Conservation (phyloP, 495 filamentous ascomycete genomes). For the Tirmania nivea region DNA sequence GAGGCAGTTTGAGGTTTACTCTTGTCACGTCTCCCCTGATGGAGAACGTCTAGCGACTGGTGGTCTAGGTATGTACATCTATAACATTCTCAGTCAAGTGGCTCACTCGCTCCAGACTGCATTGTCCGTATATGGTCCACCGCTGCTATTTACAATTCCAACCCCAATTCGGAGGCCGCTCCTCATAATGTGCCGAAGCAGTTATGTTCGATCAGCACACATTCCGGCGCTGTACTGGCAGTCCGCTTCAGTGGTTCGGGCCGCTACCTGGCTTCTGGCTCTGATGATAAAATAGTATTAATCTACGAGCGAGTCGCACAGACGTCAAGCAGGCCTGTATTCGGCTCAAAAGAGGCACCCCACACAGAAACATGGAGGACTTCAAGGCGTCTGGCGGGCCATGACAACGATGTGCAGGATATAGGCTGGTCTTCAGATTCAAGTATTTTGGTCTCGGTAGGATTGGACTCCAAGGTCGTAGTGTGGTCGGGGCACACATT, state of each 20-base stretch:
- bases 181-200: constrained; percentile 64
- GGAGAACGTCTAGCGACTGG: constrained; percentile 71
- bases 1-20: constrained; percentile 94
- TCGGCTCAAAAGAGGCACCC: constrained; percentile 73
- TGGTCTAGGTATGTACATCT: constrained; percentile 4
- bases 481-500: constrained; percentile 96
- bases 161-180: constrained; percentile 28
- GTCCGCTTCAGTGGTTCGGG: constrained; percentile 89
- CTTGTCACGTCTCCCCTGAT: constrained; percentile 89
- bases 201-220: constrained; percentile 91
- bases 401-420: constrained; percentile 98
- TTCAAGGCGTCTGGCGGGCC: constrained; percentile 71
- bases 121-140: constrained; percentile 95
- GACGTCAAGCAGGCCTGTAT: constrained; percentile 7
- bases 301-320: constrained; percentile 50
- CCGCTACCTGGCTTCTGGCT: constrained; percentile 82
- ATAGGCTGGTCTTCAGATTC: constrained; percentile 93
- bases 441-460: constrained; percentile 85
- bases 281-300: constrained; percentile 95
- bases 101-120: constrained; percentile 39
- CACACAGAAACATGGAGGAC: constrained; percentile 96
- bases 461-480: constrained; percentile 91
- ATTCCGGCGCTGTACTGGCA: constrained; percentile 89
- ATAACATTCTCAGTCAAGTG: neutral
- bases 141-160: constrained; percentile 64